Evolutionary conservation across 2,329 filamentous ascomycete genomes (phyloP).

Genomic region (Coleophoma eucalyptorum): DNA sequence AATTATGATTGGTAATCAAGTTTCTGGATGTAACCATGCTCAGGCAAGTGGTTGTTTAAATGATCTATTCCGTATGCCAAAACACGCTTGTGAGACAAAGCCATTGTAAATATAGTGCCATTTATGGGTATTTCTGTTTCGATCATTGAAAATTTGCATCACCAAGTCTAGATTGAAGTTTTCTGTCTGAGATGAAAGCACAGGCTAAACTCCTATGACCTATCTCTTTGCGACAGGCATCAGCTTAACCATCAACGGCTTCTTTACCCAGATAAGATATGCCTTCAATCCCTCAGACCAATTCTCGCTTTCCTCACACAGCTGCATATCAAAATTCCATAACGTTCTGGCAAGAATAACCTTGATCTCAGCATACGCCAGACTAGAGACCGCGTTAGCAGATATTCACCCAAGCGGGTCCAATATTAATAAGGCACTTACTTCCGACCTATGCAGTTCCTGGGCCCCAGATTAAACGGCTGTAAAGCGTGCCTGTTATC

Average conservation of each 20-base stretch:
- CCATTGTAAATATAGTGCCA: too few relatives aligned
- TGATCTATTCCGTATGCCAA: too few relatives aligned
- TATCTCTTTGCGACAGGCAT: background rate
- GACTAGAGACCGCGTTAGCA: background rate
- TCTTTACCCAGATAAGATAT: slow-evolving; percentile 5
- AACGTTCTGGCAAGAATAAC: slow-evolving; percentile 5
- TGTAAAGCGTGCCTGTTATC: slow-evolving; percentile 28
- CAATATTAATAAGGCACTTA: background rate
- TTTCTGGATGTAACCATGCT: too few relatives aligned
- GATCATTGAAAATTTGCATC: too few relatives aligned
- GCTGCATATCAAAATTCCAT: slow-evolving; percentile 5
- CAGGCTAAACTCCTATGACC: too few relatives aligned
- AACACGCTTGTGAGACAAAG: too few relatives aligned
- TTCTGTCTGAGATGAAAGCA: too few relatives aligned
- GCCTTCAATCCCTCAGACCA: slow-evolving; percentile 1
- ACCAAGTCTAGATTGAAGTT: too few relatives aligned
- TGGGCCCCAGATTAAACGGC: slow-evolving; percentile 24
- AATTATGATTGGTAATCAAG: too few relatives aligned
- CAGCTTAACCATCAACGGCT: slow-evolving; percentile 1
- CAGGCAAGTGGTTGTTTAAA: too few relatives aligned
- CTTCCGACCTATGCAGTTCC: slow-evolving; percentile 22
- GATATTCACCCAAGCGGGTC: background rate
- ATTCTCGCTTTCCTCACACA: background rate
- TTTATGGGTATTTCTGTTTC: too few relatives aligned
- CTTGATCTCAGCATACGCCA: slow-evolving; percentile 7